Base-by-base conservation (phyloP, 495 filamentous ascomycete species). In the Pyronema omphalodes region DNA sequence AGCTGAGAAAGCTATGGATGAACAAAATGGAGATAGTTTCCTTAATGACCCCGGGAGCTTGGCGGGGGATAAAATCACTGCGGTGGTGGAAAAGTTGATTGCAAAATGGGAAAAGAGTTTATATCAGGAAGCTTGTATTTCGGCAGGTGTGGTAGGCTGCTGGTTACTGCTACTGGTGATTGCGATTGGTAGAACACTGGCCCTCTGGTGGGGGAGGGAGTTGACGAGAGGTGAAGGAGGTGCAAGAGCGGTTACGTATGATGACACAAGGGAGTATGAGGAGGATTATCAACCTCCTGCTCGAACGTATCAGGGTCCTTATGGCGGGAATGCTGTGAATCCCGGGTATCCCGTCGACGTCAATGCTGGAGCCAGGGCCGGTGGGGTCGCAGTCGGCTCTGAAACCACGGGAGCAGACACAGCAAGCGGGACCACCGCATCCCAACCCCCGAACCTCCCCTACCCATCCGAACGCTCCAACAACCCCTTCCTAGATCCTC, bases 51-150 rank as follows among this genome's bases (percentile, higher is more conserved):
- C 88, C 0, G 74, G 77, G 23, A 72, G 71, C 56, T 71, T 74
- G 35, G 80, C 87, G 1, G 76, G 80, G 12, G 81, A 93, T 69
- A 82, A 86, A 59, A 83, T 98, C 65, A 86, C 81, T 0, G 76
- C 74, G 54, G 83, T 88, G 15, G 74, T 96, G 50, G 59, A 68
- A 12, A 71, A 78, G 48, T 77, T 94, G 45, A 74, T 77, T 35
- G 68, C 70, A 52, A 74, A 76, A 55, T 70, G 95, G 44, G 69
- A 73, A 53, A 69, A 73, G 34, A 75, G 72, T 53, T 80, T 96
- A 52, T 71, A 74, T 37, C 75, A 76, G 33, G 84, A 94, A 66
- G 79, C 84, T 1, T 74, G 88, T 53, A 86, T 96, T 59, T 80
- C 87, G 6, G 69, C 74, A 0, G 75, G 68, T 44, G 67, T 98